Evolutionary conservation across 768 basidiomycete species (phyloP).

Genomic region (Lactifluus echinatus): DNA sequence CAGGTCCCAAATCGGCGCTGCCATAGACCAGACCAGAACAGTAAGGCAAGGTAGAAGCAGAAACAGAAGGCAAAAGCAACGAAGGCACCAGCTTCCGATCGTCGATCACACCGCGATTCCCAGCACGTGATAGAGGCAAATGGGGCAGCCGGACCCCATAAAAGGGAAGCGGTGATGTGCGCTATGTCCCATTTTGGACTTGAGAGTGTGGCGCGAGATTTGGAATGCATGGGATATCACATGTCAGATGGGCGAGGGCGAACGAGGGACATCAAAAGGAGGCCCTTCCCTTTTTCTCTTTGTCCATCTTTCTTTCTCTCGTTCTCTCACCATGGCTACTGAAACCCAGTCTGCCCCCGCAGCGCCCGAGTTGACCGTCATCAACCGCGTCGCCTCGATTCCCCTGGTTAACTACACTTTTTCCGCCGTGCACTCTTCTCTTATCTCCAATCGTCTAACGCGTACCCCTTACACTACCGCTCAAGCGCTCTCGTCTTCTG

Average conservation of each 20-base stretch:
- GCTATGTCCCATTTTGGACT: too few species aligned
- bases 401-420: conserved; percentile 63
- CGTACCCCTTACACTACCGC: conserved; percentile 58
- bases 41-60: neutral
- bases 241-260: neutral
- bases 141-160: too few species aligned
- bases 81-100: too few species aligned
- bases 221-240: conserved; percentile 1
- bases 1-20: conserved; percentile 32
- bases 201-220: neutral
- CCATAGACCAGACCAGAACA: neutral
- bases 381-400: conserved; percentile 61
- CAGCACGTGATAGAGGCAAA: conserved; percentile 3
- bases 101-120: neutral
- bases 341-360: conserved; percentile 26
- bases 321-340: conserved; percentile 29
- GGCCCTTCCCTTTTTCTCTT: neutral
- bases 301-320: neutral
- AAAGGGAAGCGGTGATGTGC: too few species aligned
- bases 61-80: too few species aligned
- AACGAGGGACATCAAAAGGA: conserved; percentile 3
- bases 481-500: conserved; percentile 42
- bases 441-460: conserved; percentile 53
- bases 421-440: conserved; percentile 47
- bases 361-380: conserved; percentile 49